Percentiles rank a stretch among this genome's conserved stretches.
Conservation (phyloP, 1,139 yeast genomes). For the Suhomyces yuchorum region DNA sequence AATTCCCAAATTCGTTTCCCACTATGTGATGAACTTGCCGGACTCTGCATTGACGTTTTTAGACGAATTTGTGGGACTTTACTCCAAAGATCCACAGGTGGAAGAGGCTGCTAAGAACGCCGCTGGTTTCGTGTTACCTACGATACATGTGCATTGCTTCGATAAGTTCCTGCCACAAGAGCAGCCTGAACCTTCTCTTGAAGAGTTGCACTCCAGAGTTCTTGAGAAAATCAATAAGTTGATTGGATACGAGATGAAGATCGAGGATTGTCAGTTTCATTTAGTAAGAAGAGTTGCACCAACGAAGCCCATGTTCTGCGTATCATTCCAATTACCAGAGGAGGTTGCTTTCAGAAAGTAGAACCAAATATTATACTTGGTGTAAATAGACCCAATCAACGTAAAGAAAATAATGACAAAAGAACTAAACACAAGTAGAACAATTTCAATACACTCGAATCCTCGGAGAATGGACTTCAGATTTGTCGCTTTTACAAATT, state of each 20-base stretch:
- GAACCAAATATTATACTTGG: too few relatives aligned
- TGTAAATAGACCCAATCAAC: not conserved
- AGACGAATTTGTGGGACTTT: slow-evolving; percentile 73
- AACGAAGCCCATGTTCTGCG: slow-evolving; percentile 94
- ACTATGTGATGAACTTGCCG: slow-evolving; percentile 95
- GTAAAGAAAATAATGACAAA: not conserved
- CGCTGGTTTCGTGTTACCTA: slow-evolving; percentile 64
- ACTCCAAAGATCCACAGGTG: slow-evolving; percentile 40
- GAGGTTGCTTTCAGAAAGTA: slow-evolving; percentile 63
- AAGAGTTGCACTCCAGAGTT: slow-evolving; percentile 64
- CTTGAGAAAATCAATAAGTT: slow-evolving; percentile 58
- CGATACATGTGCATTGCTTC: slow-evolving; percentile 87
- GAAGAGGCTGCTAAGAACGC: slow-evolving; percentile 31
- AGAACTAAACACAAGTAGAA: too few relatives aligned
- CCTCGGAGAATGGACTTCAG: too few relatives aligned
- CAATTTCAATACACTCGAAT: too few relatives aligned
- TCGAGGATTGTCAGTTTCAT: slow-evolving; percentile 61
- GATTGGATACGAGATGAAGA: slow-evolving; percentile 51
- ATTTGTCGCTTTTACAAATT: too few relatives aligned
- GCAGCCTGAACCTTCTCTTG: slow-evolving; percentile 63
- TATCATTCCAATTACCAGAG: slow-evolving; percentile 73
- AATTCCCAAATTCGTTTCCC: slow-evolving; percentile 64
- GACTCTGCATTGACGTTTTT: slow-evolving; percentile 89
- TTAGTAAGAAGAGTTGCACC: slow-evolving; percentile 94
- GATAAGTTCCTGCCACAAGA: slow-evolving; percentile 78